These are phyloP conservation scores for Amanita brunnescens DNA, from an alignment of 768 basidiomycete genomes.

Conservation along the genomic window DNA sequence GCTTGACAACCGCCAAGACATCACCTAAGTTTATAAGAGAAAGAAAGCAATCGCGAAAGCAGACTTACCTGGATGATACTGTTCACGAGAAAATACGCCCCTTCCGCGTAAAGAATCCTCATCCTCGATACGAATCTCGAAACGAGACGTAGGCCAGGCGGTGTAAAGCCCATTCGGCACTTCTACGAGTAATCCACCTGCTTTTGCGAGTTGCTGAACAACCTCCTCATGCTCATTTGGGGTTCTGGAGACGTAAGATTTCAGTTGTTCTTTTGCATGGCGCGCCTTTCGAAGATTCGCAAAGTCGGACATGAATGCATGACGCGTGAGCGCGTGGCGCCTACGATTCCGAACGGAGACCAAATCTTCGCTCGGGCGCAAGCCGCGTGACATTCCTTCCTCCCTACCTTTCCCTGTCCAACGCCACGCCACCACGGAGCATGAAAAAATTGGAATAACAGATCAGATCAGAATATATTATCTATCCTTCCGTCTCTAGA, in stretches of 20 bases:
- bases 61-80: slow-evolving; percentile 3
- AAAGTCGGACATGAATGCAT: slow-evolving; percentile 30
- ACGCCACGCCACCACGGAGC: too few species aligned
- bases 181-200: neutral
- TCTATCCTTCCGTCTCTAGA: too few species aligned
- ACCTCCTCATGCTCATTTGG: slow-evolving; percentile 5
- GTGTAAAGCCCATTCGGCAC: neutral
- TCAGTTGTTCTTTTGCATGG: slow-evolving; percentile 15
- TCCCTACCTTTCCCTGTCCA: too few species aligned
- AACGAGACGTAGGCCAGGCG: neutral
- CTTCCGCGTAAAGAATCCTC: neutral
- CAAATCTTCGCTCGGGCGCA: too few species aligned
- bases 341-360: too few species aligned
- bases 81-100: slow-evolving; percentile 1
- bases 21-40: slow-evolving; percentile 43
- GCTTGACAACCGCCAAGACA: slow-evolving; percentile 45
- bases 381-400: too few species aligned
- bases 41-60: neutral
- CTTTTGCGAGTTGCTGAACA: slow-evolving; percentile 1
- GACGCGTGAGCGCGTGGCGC: too few species aligned
- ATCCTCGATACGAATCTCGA: neutral
- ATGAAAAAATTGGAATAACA: too few species aligned
- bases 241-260: slow-evolving; percentile 22
- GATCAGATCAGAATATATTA: too few species aligned
- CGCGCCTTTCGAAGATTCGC: slow-evolving; percentile 24